A percentile compares a stretch with the other conserved stretches of the same genome.
These are phyloP conservation scores for Cyberlindnera mycetangii DNA, from an alignment of 805 yeast genomes.

Conservation along the genomic window DNA sequence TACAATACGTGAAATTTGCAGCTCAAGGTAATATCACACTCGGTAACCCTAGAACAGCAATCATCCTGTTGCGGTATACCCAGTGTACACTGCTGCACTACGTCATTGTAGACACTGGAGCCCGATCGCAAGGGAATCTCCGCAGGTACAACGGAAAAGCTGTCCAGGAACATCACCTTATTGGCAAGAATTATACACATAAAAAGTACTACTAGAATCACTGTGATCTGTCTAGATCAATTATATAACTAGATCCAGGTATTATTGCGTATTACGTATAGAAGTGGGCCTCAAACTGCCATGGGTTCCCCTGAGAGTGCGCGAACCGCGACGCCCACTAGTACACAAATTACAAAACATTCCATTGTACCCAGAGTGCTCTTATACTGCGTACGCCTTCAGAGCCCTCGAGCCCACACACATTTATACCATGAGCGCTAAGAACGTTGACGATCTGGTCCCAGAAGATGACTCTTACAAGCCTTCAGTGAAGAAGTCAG, in stretches of 20 bases:
- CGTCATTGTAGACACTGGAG: no score
- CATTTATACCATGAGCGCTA: slow-evolving; percentile 10
- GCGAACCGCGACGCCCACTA: neutral
- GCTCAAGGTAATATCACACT: no score
- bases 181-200: no score
- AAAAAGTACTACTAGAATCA: no score
- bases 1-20: no score
- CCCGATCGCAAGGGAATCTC: neutral
- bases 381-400: neutral
- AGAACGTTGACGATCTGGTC: slow-evolving; percentile 47
- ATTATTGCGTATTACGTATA: no score
- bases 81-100: neutral
- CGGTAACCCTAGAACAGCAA: no score
- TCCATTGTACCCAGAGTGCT: neutral
- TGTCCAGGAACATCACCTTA: neutral
- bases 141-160: neutral
- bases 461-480: slow-evolving; percentile 63
- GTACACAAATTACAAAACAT: neutral
- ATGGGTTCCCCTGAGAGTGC: neutral
- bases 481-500: slow-evolving; percentile 60
- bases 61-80: no score
- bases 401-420: no score
- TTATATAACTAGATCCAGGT: no score
- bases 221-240: no score
- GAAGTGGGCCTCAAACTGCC: neutral